A percentile compares a stretch with the other conserved stretches of the same genome.
These are phyloP conservation scores for Oxyria digyna DNA, from an alignment of 148 eudicot species.

Conservation along the genomic window DNA sequence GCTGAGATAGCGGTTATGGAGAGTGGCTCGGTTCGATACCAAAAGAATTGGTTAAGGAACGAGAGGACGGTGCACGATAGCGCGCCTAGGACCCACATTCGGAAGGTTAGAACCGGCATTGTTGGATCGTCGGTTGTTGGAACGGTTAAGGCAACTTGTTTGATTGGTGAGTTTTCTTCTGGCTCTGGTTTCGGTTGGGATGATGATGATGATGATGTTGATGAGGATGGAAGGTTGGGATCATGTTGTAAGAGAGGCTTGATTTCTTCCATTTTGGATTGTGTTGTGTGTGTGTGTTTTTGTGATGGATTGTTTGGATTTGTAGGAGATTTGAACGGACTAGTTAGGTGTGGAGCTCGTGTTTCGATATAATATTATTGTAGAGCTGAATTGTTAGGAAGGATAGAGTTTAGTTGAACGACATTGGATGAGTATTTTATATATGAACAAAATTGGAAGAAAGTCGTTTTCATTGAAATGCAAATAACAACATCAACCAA, in stretches of 20 bases:
- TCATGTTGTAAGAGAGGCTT: background rate
- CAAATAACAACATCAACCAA: no score
- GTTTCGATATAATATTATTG: no score
- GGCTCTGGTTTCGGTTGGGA: background rate
- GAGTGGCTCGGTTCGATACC: conserved; percentile 84
- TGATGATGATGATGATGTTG: background rate
- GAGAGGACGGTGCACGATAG: conserved; percentile 64
- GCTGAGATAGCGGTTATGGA: conserved; percentile 86
- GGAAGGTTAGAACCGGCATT: conserved; percentile 75
- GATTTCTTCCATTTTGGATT: no score
- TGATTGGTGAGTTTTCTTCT: conserved; percentile 74
- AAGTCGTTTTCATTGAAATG: no score
- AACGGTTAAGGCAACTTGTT: conserved; percentile 85
- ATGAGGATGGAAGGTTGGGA: background rate
- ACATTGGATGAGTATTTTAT: no score
- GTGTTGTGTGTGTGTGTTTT: no score
- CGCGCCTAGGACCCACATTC: conserved; percentile 85
- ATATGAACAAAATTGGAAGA: no score
- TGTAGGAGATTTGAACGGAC: no score
- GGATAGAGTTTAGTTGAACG: no score
- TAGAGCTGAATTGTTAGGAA: no score
- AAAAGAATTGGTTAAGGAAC: conserved; percentile 90
- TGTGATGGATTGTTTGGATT: no score
- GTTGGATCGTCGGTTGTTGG: conserved; percentile 55
- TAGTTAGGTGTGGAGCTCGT: no score